phyloP scores from a whole-genome alignment of 768 basidiomycete species.

The Sistotremastrum niveocremeum region DNA sequence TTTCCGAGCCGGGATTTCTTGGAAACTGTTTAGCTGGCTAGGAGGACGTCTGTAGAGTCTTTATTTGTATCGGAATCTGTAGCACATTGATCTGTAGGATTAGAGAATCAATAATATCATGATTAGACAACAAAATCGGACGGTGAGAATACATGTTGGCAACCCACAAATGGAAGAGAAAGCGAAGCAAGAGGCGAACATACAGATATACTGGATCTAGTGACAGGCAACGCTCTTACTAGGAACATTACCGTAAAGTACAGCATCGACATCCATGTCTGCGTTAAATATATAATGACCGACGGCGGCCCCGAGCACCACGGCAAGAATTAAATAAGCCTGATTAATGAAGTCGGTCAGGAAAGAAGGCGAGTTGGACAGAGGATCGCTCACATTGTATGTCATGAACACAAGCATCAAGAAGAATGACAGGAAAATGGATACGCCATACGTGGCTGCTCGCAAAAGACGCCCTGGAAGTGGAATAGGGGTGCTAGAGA shows the following conservation, averaged over 20 bases:
- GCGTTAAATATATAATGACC: slow-evolving; percentile 72
- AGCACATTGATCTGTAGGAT: no score
- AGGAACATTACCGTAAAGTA: slow-evolving; percentile 30
- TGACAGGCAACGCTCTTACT: slow-evolving; percentile 74
- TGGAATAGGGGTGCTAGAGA: slow-evolving; percentile 36
- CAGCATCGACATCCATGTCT: slow-evolving; percentile 46
- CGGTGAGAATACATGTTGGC: no score
- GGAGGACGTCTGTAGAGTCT: no score
- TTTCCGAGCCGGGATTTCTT: no score
- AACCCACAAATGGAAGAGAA: neutral
- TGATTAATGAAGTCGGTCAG: slow-evolving; percentile 16
- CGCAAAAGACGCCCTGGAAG: slow-evolving; percentile 37
- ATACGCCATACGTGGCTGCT: slow-evolving; percentile 55
- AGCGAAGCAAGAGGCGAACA: neutral
- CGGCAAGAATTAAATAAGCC: slow-evolving; percentile 79
- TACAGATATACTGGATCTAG: slow-evolving; percentile 17
- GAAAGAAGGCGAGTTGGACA: neutral
- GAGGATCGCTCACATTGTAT: slow-evolving; percentile 60
- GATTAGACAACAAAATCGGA: no score
- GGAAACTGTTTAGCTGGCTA: no score
- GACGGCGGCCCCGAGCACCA: slow-evolving; percentile 67
- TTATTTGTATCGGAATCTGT: no score
- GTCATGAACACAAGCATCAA: slow-evolving; percentile 97
- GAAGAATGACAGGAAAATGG: slow-evolving; percentile 74
- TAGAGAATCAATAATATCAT: no score